phyloP scores from a whole-genome alignment of 2,329 filamentous ascomycete species.

The Samsoniella hepiali region DNA sequence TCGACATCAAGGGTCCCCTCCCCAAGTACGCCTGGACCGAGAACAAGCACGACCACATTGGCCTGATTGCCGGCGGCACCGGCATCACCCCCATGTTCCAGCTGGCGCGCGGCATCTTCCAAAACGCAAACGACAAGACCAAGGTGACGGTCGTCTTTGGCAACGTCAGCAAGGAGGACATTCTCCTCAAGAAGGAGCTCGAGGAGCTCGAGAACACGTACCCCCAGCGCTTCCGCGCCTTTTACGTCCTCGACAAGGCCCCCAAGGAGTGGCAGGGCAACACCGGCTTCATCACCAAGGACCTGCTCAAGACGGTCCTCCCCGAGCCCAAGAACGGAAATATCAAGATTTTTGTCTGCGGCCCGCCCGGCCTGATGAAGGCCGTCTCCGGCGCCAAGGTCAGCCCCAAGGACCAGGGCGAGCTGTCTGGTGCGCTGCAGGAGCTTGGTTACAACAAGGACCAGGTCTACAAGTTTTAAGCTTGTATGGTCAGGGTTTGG shows the following conservation, averaged over 20 bases:
- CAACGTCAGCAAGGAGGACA: constrained; percentile 86
- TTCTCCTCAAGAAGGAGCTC: constrained; percentile 83
- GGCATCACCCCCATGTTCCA: constrained; percentile 99
- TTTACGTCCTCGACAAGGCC: constrained; percentile 87
- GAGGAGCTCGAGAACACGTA: constrained; percentile 89
- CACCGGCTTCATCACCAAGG: constrained; percentile 82
- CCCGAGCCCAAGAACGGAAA: constrained; percentile 89
- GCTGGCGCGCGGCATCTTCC: constrained; percentile 86
- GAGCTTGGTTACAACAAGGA: constrained; percentile 69
- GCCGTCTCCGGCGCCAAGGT: constrained; percentile 86
- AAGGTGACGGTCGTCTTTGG: constrained; percentile 95
- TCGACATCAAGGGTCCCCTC: constrained; percentile 92
- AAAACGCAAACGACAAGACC: constrained; percentile 93
- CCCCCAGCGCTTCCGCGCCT: constrained; percentile 90
- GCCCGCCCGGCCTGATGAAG: constrained; percentile 90
- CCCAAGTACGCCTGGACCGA: constrained; percentile 86
- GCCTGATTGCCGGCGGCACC: constrained; percentile 86
- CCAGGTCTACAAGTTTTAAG: constrained; percentile 92
- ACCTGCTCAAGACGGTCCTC: constrained; percentile 89
- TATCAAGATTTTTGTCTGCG: constrained; percentile 96
- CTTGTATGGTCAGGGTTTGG: background rate
- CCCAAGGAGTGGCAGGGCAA: constrained; percentile 73
- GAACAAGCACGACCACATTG: constrained; percentile 93
- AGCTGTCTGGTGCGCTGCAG: constrained; percentile 76
- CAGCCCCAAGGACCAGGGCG: constrained; percentile 90